Conservation (phyloP, 1,284 basidiomycete species). For the Amylostereum areolatum region DNA sequence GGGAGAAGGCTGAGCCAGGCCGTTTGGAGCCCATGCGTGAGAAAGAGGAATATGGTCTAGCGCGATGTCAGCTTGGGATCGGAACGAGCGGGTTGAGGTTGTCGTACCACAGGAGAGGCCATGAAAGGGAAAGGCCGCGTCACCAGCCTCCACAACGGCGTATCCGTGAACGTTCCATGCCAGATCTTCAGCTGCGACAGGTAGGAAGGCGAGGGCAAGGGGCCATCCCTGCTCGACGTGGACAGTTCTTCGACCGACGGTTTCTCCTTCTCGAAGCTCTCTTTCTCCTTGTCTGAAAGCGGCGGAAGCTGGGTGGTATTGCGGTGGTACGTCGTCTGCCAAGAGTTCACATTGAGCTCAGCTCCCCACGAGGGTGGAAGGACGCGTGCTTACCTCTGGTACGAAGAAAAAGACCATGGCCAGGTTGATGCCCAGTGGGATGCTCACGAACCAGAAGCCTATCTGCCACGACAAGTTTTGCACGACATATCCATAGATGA, state of each 20-base stretch:
- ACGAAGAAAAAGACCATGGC: slow-evolving; percentile 35
- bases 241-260: slow-evolving; percentile 6
- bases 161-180: slow-evolving; percentile 29
- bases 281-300: slow-evolving; percentile 18
- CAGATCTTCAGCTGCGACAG: slow-evolving; percentile 29
- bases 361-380: not conserved
- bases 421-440: slow-evolving; percentile 29
- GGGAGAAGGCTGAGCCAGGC: slow-evolving; percentile 36
- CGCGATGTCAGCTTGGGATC: not conserved
- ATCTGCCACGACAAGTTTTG: slow-evolving; percentile 35
- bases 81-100: not conserved
- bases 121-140: slow-evolving; percentile 34
- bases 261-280: slow-evolving; percentile 22
- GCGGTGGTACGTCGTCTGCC: slow-evolving; percentile 26
- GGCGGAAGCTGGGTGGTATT: not conserved
- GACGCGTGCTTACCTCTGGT: slow-evolving; percentile 27
- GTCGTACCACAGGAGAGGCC: slow-evolving; percentile 33
- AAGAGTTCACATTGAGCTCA: not conserved
- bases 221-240: slow-evolving; percentile 1
- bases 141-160: slow-evolving; percentile 28
- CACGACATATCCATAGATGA: slow-evolving; percentile 36
- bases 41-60: slow-evolving; percentile 32
- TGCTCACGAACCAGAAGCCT: slow-evolving; percentile 38
- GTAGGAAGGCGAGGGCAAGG: slow-evolving; percentile 18
- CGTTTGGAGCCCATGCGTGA: slow-evolving; percentile 32